A percentile compares a stretch with the other conserved stretches of the same genome.
Conservation (phyloP, 140 eudicot species). For the Oenanthe javanica region DNA sequence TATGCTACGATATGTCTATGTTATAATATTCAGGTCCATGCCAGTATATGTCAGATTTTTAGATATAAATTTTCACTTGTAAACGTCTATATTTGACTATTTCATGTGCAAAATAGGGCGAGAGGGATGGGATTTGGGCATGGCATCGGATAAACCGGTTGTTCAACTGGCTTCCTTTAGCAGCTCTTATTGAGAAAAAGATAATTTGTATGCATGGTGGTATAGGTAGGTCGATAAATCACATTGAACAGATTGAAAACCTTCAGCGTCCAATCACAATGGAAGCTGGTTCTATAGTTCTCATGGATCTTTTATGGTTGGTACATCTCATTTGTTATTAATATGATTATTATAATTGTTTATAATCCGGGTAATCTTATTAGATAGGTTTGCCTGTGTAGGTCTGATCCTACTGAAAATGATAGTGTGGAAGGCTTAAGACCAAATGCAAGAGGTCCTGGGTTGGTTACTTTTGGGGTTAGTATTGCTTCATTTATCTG, state of each 20-base stretch:
- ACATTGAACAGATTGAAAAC: slow-evolving; percentile 79
- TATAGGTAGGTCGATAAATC: slow-evolving; percentile 91
- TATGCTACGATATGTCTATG: slow-evolving; percentile 17
- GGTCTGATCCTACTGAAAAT: slow-evolving; percentile 97
- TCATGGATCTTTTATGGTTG: slow-evolving; percentile 88
- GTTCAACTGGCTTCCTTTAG: slow-evolving; percentile 89
- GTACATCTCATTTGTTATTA: slow-evolving; percentile 11
- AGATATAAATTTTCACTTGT: neutral
- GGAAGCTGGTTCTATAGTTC: slow-evolving; percentile 96
- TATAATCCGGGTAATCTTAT: slow-evolving; percentile 9
- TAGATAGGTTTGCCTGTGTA: slow-evolving; percentile 19
- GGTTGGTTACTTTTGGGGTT: slow-evolving; percentile 96
- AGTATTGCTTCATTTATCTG: slow-evolving; percentile 20
- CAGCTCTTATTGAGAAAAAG: slow-evolving; percentile 88
- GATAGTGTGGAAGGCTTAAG: slow-evolving; percentile 92
- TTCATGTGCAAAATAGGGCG: slow-evolving; percentile 50
- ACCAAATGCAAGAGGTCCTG: slow-evolving; percentile 99
- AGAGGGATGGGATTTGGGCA: slow-evolving; percentile 94
- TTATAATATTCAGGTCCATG: neutral
- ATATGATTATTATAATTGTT: neutral
- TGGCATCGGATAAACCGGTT: slow-evolving; percentile 92
- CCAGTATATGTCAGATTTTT: neutral
- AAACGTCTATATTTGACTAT: neutral
- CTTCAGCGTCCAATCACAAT: slow-evolving; percentile 90
- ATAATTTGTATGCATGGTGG: slow-evolving; percentile 99